Conservation (phyloP, 2,329 filamentous ascomycete species). For the Pyrenophora teres region DNA sequence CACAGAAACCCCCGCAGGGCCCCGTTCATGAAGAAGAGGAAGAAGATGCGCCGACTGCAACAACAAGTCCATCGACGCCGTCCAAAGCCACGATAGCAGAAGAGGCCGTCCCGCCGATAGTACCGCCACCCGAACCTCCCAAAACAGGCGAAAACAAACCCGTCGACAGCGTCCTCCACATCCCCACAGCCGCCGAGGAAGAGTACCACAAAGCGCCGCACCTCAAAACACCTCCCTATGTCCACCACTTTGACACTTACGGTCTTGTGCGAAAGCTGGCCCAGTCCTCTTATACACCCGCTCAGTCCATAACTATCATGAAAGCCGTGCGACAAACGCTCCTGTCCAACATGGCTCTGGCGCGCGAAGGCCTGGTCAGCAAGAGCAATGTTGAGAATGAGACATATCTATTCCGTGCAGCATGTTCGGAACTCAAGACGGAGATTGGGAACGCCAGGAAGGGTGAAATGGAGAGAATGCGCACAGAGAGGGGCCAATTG, state of each 20-base stretch:
- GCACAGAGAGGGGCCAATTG: slow-evolving; percentile 80
- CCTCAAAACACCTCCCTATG: slow-evolving; percentile 74
- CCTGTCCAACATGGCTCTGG: slow-evolving; percentile 77
- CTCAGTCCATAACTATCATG: slow-evolving; percentile 85
- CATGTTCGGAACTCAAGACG: slow-evolving; percentile 87
- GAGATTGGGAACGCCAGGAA: slow-evolving; percentile 81
- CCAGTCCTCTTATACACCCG: slow-evolving; percentile 69
- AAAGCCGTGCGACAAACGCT: slow-evolving; percentile 83
- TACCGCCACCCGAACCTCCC: slow-evolving; percentile 26
- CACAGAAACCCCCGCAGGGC: slow-evolving; percentile 12
- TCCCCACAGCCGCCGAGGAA: slow-evolving; percentile 46
- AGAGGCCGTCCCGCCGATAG: slow-evolving; percentile 12
- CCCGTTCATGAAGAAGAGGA: slow-evolving; percentile 31
- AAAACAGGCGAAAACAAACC: slow-evolving; percentile 39
- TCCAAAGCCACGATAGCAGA: slow-evolving; percentile 17
- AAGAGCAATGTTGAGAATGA: slow-evolving; percentile 96
- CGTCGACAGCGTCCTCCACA: slow-evolving; percentile 49
- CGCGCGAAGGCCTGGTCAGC: slow-evolving; percentile 78
- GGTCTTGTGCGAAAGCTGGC: slow-evolving; percentile 81
- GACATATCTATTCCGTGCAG: slow-evolving; percentile 89
- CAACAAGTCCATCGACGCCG: slow-evolving; percentile 20
- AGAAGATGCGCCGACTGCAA: slow-evolving; percentile 25
- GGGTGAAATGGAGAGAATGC: slow-evolving; percentile 76
- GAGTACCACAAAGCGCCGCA: slow-evolving; percentile 64
- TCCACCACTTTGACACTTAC: slow-evolving; percentile 97